Evolutionary conservation across 1,139 yeast genomes (phyloP).

Genomic region (Taphrina wiesneri): DNA sequence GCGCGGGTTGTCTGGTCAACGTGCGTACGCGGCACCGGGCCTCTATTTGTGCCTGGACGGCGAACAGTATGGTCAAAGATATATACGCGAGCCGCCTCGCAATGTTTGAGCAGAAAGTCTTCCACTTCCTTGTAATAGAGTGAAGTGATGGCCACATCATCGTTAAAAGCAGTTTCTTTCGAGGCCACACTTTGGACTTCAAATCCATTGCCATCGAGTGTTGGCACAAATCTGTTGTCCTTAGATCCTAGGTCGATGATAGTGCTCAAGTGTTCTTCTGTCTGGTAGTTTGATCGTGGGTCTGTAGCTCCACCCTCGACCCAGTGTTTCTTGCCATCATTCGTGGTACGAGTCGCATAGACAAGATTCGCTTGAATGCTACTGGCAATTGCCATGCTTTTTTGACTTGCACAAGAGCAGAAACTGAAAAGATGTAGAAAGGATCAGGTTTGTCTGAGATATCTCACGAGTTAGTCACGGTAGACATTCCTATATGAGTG

Average conservation of each 20-base stretch:
- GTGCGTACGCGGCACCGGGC: conserved; percentile 41
- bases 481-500: too few relatives aligned
- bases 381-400: not conserved
- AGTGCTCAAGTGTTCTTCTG: not conserved
- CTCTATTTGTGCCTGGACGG: conserved; percentile 39
- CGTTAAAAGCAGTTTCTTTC: conserved; percentile 2
- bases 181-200: not conserved
- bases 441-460: not conserved
- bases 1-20: conserved; percentile 43
- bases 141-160: conserved; percentile 20
- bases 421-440: not conserved
- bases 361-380: conserved; percentile 2
- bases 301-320: conserved; percentile 24
- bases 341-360: conserved; percentile 17
- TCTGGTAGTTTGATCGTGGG: conserved; percentile 6
- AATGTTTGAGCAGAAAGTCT: conserved; percentile 8
- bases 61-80: conserved; percentile 43
- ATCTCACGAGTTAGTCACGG: too few relatives aligned
- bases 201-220: conserved; percentile 20
- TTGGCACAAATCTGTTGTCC: not conserved
- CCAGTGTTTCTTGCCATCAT: conserved; percentile 32
- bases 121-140: conserved; percentile 29
- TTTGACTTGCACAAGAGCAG: not conserved
- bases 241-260: not conserved
- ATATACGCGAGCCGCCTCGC: conserved; percentile 38